These are phyloP conservation scores for Ceriops tagal DNA, from an alignment of 345 rosid genomes.

Conservation along the genomic window DNA sequence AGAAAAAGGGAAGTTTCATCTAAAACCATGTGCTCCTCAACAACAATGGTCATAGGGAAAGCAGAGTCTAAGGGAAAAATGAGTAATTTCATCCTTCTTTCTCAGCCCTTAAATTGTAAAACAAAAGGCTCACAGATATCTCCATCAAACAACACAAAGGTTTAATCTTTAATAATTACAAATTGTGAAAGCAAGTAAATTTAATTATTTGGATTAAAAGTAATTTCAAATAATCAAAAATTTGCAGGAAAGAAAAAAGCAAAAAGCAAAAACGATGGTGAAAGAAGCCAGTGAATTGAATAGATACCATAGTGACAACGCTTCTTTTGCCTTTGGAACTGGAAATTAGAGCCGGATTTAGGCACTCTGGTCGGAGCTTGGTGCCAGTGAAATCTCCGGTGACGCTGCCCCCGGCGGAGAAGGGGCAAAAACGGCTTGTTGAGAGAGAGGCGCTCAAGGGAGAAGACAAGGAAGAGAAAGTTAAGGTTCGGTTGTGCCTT, in stretches of 20 bases:
- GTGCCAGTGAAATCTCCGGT: slow-evolving; percentile 48
- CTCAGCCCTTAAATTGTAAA: too few species aligned
- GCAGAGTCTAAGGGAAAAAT: too few species aligned
- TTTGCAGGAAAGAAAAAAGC: background rate
- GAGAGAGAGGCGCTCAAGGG: slow-evolving; percentile 46
- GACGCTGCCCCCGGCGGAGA: slow-evolving; percentile 40
- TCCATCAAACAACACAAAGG: too few species aligned
- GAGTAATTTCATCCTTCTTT: too few species aligned
- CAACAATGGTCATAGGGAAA: too few species aligned
- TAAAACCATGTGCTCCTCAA: too few species aligned
- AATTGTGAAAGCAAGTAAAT: too few species aligned
- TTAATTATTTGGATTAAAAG: too few species aligned
- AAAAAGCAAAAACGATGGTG: background rate
- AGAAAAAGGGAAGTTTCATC: too few species aligned
- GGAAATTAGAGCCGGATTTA: slow-evolving; percentile 44
- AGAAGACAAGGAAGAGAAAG: slow-evolving; percentile 24
- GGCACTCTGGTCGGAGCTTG: slow-evolving; percentile 44
- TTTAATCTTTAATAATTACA: too few species aligned
- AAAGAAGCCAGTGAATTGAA: slow-evolving; percentile 1
- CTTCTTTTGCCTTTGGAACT: slow-evolving; percentile 60
- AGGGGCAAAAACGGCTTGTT: slow-evolving; percentile 42
- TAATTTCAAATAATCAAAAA: too few species aligned
- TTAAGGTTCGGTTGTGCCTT: slow-evolving; percentile 24
- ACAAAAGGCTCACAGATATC: too few species aligned
- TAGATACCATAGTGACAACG: slow-evolving; percentile 61